Evolutionary conservation across 2,329 filamentous ascomycete genomes (phyloP), one percentile per base, ranked within the genome.

Genomic region (Hypoxylon sp.): DNA sequence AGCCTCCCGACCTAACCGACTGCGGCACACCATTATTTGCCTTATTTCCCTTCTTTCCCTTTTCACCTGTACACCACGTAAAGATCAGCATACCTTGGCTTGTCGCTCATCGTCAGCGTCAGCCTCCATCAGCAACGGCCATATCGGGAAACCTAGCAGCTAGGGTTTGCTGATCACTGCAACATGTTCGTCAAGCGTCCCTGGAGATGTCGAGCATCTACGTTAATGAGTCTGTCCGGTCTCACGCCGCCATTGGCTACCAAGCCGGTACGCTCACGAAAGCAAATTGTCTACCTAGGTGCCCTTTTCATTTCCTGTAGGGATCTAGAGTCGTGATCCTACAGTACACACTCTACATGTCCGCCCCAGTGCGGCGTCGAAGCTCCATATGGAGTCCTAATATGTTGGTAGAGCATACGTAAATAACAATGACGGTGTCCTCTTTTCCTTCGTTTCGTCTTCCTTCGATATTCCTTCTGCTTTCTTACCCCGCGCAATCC

Each of bases 341-440:
- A 51, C 24, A 27, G 24, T 27, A 27, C 47, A 2, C 19, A 21
- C 56, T 17, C 8, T 21, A 21, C 19, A 39, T 52, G 31, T 55
- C 57, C 53, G 31, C 47, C 47, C 42, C 21, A 17, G n/a, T 60
- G 55, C 29, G 65, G 59, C 65, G 37, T 42, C 32, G 44, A 59
- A 31, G 13, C 10, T 27, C 58, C 31, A 42, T 67, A 52, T 44
- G 29, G 29, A 42, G 13, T 29, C 31, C 27, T n/a, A 15, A 57
- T 15, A 44, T 65, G 56, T 51, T 32, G 57, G 54, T 47, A 47
- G 32, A 19, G 32, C 10, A 57, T 47, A 55, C 24, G 53, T 54
- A 54, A 51, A 67, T 67, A 66, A 52, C 58, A 32, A 42, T 51
- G 50, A 57, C 52, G 59, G 39, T 61, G 51, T 67, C 51, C 60